Conservation (phyloP, 176 grass and related monocot genomes). For the Chrysopogon serrulatus region DNA sequence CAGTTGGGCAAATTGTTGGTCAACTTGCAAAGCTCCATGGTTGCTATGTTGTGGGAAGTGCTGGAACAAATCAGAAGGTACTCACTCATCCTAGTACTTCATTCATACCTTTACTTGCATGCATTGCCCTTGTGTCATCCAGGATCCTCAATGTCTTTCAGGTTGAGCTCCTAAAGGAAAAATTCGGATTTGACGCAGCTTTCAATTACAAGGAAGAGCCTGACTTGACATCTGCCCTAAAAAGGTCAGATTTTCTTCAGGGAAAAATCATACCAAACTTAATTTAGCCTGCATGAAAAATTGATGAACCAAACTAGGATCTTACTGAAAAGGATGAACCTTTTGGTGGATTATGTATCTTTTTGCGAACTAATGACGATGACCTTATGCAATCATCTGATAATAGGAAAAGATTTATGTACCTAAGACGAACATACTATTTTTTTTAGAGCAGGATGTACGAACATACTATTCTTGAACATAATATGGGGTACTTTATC, state of each 20-base stretch:
- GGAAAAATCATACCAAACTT: not conserved
- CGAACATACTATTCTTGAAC: not conserved
- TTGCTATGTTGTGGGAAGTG: conserved; percentile 85
- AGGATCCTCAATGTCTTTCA: conserved; percentile 2
- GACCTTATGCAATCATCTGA: not conserved
- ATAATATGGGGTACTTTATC: not conserved
- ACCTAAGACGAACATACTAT: not conserved
- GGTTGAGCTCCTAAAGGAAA: conserved; percentile 83
- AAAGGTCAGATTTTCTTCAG: conserved; percentile 10
- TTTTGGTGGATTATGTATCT: not conserved
- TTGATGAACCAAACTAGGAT: not conserved
- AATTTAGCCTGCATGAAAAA: not conserved
- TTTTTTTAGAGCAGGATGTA: too few species aligned
- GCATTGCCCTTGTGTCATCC: not conserved
- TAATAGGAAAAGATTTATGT: not conserved
- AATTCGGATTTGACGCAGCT: conserved; percentile 72
- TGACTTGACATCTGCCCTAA: conserved; percentile 60
- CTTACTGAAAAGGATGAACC: not conserved
- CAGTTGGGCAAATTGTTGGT: conserved; percentile 90
- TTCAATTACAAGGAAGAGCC: conserved; percentile 94
- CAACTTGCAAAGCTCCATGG: conserved; percentile 92
- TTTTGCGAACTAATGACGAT: not conserved
- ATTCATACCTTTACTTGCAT: not conserved
- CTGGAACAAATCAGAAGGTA: conserved; percentile 64
- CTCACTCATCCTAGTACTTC: not conserved